Evolutionary conservation across 441 rosid species (phyloP).

Genomic region (California macrophylla): DNA sequence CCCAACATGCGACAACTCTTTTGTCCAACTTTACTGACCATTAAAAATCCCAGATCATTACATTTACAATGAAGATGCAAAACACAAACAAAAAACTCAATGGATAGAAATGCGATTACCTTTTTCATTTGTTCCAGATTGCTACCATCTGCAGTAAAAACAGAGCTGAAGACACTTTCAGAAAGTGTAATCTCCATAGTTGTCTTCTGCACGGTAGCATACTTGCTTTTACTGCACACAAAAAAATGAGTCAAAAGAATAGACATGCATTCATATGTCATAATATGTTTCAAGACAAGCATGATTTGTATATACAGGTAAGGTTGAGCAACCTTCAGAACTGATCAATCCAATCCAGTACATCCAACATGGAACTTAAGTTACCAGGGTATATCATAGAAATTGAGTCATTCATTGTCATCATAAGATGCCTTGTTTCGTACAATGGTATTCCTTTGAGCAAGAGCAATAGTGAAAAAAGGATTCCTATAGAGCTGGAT

Average conservation of each 20-base stretch:
- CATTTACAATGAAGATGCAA: background rate
- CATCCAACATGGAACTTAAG: background rate
- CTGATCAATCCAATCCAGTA: background rate
- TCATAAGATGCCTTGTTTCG: background rate
- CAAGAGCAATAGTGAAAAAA: background rate
- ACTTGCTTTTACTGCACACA: slow-evolving; percentile 21
- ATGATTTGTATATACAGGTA: no score
- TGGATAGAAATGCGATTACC: slow-evolving; percentile 17
- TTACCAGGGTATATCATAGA: background rate
- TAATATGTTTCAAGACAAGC: no score
- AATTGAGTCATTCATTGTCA: background rate
- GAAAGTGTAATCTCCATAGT: slow-evolving; percentile 27
- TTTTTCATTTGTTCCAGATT: slow-evolving; percentile 34
- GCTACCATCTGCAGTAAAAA: slow-evolving; percentile 33
- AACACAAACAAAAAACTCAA: background rate
- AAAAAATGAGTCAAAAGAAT: background rate
- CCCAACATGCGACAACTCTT: no score
- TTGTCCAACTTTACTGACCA: no score
- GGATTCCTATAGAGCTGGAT: background rate
- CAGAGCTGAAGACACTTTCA: slow-evolving; percentile 27
- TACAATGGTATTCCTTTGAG: background rate
- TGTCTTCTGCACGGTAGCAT: slow-evolving; percentile 26
- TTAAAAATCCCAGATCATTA: no score
- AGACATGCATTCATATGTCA: background rate
- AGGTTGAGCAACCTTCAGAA: background rate